Conservation (phyloP, 2,329 filamentous ascomycete genomes). For the Orbilia javanica region DNA sequence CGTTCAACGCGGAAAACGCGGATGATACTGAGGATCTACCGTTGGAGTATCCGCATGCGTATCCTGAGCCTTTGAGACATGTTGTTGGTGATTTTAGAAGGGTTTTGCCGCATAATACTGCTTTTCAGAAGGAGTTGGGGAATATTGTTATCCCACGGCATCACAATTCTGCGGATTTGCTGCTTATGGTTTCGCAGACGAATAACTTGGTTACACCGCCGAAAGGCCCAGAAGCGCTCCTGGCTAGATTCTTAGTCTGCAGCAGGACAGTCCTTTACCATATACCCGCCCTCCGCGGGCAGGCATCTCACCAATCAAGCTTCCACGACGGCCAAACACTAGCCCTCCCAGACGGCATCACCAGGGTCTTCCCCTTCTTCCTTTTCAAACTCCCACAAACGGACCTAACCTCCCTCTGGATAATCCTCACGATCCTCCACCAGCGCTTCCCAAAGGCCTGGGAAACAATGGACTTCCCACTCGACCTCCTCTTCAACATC, state of each 20-base stretch:
- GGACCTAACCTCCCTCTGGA: conserved; percentile 20
- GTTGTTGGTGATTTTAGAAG: not conserved
- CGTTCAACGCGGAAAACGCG: not conserved
- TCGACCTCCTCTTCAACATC: conserved; percentile 14
- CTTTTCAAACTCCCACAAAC: conserved; percentile 15
- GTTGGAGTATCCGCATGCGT: not conserved
- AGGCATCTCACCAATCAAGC: not conserved
- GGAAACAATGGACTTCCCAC: conserved; percentile 23
- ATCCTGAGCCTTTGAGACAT: not conserved
- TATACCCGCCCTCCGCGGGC: conserved; percentile 20
- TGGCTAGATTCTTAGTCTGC: conserved; percentile 34
- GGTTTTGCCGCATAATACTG: not conserved
- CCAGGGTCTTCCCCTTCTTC: conserved; percentile 15
- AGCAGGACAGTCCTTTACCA: not conserved
- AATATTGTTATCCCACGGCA: conserved; percentile 32
- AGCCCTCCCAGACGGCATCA: not conserved
- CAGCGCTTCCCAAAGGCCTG: conserved; percentile 17
- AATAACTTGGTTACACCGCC: not conserved
- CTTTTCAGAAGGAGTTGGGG: not conserved
- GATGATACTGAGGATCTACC: conserved; percentile 6
- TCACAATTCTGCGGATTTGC: conserved; percentile 1
- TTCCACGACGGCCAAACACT: conserved; percentile 13
- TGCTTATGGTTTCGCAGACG: conserved; percentile 10
- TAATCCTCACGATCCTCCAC: conserved; percentile 42
- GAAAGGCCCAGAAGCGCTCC: not conserved